phyloP scores from a whole-genome alignment of 306 rosid genomes.

The Ziziphus jujuba region DNA sequence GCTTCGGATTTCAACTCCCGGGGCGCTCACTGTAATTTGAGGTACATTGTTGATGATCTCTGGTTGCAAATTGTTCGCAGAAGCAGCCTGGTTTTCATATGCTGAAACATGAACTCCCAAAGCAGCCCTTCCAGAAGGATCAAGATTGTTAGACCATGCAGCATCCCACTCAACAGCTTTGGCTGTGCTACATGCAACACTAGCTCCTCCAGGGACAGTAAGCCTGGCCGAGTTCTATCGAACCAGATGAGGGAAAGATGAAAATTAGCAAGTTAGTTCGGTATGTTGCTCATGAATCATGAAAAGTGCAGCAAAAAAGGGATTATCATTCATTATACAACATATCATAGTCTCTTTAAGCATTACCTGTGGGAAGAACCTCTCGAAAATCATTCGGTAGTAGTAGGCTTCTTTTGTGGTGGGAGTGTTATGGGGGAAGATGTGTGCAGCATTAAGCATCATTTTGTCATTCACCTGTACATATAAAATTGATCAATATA shows the following conservation, averaged over 20 bases:
- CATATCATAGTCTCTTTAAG: neutral
- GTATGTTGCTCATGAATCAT: neutral
- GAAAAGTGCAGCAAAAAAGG: too few species aligned
- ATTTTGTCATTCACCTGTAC: constrained; percentile 74
- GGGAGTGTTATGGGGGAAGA: constrained; percentile 92
- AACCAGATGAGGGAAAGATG: neutral
- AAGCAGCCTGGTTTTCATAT: constrained; percentile 43
- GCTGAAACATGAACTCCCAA: constrained; percentile 77
- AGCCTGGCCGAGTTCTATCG: constrained; percentile 81
- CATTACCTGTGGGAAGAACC: constrained; percentile 89
- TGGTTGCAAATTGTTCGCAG: constrained; percentile 38
- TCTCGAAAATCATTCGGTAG: constrained; percentile 91
- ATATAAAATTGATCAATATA: constrained; percentile 5
- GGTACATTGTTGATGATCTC: constrained; percentile 55
- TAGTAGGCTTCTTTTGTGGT: constrained; percentile 83
- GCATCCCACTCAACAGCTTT: constrained; percentile 95
- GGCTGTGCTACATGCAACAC: constrained; percentile 94
- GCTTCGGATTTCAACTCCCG: constrained; percentile 62
- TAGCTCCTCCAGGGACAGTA: constrained; percentile 92
- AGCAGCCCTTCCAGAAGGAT: constrained; percentile 96
- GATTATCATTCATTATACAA: neutral
- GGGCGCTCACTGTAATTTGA: constrained; percentile 40
- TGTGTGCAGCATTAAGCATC: constrained; percentile 77
- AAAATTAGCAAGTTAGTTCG: constrained; percentile 1
- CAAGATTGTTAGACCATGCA: constrained; percentile 79